Evolutionary conservation across 805 yeast genomes (phyloP).

Genomic region (Candida boleticola): DNA sequence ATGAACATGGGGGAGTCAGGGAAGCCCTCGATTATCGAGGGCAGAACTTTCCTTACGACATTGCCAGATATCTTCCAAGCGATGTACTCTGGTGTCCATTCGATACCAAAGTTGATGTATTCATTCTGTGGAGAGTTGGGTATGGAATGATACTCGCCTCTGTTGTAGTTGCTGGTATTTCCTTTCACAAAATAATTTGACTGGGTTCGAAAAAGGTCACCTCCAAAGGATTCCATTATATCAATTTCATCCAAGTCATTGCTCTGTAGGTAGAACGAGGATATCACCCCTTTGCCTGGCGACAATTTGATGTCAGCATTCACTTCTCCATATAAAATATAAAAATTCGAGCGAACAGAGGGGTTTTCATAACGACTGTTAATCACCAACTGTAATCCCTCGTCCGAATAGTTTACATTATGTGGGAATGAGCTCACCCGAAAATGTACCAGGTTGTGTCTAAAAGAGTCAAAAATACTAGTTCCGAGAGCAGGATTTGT

Average conservation of each 20-base stretch:
- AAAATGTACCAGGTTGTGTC: slow-evolving; percentile 7
- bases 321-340: slow-evolving; percentile 35
- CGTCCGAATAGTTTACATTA: slow-evolving; percentile 9
- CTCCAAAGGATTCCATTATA: slow-evolving; percentile 38
- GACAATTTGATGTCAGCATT: slow-evolving; percentile 35
- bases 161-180: slow-evolving; percentile 29
- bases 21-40: slow-evolving; percentile 23
- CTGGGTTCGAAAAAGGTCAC: slow-evolving; percentile 28
- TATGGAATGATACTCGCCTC: slow-evolving; percentile 32
- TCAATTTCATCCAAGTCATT: slow-evolving; percentile 45
- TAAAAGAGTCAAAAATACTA: slow-evolving; percentile 16
- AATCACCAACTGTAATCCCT: slow-evolving; percentile 14
- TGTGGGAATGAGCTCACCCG: slow-evolving; percentile 7
- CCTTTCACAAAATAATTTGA: slow-evolving; percentile 42
- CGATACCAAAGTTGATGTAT: slow-evolving; percentile 30
- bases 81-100: slow-evolving; percentile 34
- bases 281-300: slow-evolving; percentile 34
- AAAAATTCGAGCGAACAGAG: slow-evolving; percentile 24
- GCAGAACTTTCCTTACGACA: slow-evolving; percentile 21
- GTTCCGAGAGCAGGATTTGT: slow-evolving; percentile 23
- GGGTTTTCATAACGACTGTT: slow-evolving; percentile 31
- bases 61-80: slow-evolving; percentile 30
- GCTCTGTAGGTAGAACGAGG: slow-evolving; percentile 40
- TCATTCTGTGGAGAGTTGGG: slow-evolving; percentile 22
- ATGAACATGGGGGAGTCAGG: slow-evolving; percentile 38